Evolutionary conservation across 2,329 filamentous ascomycete genomes (phyloP), one percentile per base, ranked within the genome.

Genomic region (Talaromyces marneffei): DNA sequence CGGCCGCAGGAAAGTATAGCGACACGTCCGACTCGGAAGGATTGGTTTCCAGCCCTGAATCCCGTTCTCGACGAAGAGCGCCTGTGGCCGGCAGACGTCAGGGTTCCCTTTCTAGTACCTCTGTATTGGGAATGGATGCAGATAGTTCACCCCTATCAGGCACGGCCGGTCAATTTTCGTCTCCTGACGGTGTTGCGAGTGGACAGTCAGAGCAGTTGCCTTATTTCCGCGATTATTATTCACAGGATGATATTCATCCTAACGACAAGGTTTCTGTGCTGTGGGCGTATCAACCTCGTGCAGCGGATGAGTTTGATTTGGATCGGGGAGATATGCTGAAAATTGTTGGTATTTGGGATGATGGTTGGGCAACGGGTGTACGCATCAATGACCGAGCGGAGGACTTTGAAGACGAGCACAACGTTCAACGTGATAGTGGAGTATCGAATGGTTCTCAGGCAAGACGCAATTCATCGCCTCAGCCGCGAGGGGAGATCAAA

Each of bases 191-290:
- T 27, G 78, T 93, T 64, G 85, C 87, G 25, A 96, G 92, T 69
- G 91, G 93, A 63, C 92, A 97, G 73, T 97, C 93, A 0, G 94
- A 99, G 76, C 94, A 97, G 74, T 79, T 99, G 59, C 88, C 90
- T 3, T 96, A 92, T 72, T 99, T 99, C 85, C 96, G 96, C 72
- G 94, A 99, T 75, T 99, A 99, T 76, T 99, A 99, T 73, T 97
- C 93, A 2, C 88, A 93, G 68, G 94, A 97, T 69, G 92, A 97
- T 69, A 96, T 99, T 62, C 91, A 93, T 69, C 90, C 93, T 0
- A 89, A 90, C 61, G 92, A 97, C 70, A 88, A 89, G 62, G 93
- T 99, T 44, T 85, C 94, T 14, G 91, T 92, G 2, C 83, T 99
- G 14, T 99, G 94, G 94, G 93, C 94, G 1, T 99, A 99, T 75